Conservation (phyloP, 2,329 filamentous ascomycete species). For the Ophiocordyceps sinensis region DNA sequence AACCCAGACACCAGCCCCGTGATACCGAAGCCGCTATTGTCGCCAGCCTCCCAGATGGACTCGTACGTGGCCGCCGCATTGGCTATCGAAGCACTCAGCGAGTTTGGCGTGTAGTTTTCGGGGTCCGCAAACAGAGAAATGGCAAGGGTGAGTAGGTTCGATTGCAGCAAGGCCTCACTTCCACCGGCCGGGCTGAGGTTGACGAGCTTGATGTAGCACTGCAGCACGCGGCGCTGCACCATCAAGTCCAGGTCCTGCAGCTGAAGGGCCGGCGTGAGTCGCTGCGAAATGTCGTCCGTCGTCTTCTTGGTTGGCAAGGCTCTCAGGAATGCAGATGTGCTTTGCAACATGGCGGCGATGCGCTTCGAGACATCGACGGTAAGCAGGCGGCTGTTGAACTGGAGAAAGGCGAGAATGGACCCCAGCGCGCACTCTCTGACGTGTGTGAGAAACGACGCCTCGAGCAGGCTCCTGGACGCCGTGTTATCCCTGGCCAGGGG, state of each 20-base stretch:
- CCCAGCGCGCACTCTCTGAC: constrained; percentile 89
- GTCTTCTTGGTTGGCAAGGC: constrained; percentile 71
- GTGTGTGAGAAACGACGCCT: constrained; percentile 85
- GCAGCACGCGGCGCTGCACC: constrained; percentile 82
- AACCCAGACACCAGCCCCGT: constrained; percentile 74
- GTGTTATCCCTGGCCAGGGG: constrained; percentile 89
- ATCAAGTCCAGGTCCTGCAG: constrained; percentile 83
- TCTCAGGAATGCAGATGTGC: constrained; percentile 80
- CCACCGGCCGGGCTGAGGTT: constrained; percentile 75
- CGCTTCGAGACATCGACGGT: constrained; percentile 90
- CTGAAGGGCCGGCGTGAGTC: constrained; percentile 73
- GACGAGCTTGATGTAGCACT: constrained; percentile 87
- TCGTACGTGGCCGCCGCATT: constrained; percentile 83
- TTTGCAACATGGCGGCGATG: constrained; percentile 87
- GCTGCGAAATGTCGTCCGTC: constrained; percentile 72
- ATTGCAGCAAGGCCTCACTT: constrained; percentile 75
- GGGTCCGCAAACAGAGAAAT: constrained; percentile 89
- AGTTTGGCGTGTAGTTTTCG: constrained; percentile 72
- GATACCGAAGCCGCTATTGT: constrained; percentile 90
- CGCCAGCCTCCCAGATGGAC: constrained; percentile 84
- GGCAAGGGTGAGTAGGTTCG: constrained; percentile 78
- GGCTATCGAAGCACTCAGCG: constrained; percentile 80
- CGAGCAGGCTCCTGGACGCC: constrained; percentile 66
- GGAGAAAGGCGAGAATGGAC: constrained; percentile 80
- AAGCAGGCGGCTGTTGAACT: constrained; percentile 82